Evolutionary conservation across 495 filamentous ascomycete species (phyloP).

Genomic region (Echria macrotheca): DNA sequence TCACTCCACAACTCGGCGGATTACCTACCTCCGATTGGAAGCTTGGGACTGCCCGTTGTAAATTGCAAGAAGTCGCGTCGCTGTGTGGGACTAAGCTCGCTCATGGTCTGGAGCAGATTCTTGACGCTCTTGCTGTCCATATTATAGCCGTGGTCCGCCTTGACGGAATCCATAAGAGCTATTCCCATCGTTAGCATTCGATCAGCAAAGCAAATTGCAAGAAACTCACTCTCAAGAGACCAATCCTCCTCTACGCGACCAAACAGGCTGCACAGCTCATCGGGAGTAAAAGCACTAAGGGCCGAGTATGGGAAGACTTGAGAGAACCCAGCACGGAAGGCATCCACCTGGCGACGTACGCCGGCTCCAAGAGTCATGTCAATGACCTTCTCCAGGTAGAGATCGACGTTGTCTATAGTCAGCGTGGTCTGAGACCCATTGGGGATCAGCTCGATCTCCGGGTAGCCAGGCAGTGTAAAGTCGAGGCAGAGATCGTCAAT

Average conservation of each 20-base stretch:
- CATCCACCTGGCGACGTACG: slow-evolving; percentile 82
- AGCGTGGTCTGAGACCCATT: slow-evolving; percentile 68
- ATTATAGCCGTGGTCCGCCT: slow-evolving; percentile 99
- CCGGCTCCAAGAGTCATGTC: slow-evolving; percentile 86
- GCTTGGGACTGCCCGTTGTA: slow-evolving; percentile 95
- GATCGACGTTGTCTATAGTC: slow-evolving; percentile 82
- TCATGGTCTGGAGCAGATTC: slow-evolving; percentile 93
- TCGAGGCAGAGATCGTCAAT: slow-evolving; percentile 89
- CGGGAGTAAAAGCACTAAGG: slow-evolving; percentile 89
- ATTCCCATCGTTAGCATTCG: slow-evolving; percentile 15
- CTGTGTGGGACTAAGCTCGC: slow-evolving; percentile 67
- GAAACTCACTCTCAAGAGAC: slow-evolving; percentile 84
- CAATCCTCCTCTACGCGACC: slow-evolving; percentile 94
- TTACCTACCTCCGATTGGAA: slow-evolving; percentile 96
- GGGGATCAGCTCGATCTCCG: slow-evolving; percentile 75
- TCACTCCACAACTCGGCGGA: no score
- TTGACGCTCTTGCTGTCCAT: slow-evolving; percentile 97
- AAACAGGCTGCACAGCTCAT: slow-evolving; percentile 95
- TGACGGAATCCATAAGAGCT: slow-evolving; percentile 97
- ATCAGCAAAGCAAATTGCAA: background rate
- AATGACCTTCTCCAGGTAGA: slow-evolving; percentile 84
- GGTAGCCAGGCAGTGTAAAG: slow-evolving; percentile 92
- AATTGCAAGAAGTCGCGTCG: slow-evolving; percentile 97
- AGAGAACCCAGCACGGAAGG: slow-evolving; percentile 88
- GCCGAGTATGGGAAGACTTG: slow-evolving; percentile 95